These are phyloP conservation scores for Ceratobasidium sp. DNA, from an alignment of 1,284 basidiomycete species.

Conservation along the genomic window DNA sequence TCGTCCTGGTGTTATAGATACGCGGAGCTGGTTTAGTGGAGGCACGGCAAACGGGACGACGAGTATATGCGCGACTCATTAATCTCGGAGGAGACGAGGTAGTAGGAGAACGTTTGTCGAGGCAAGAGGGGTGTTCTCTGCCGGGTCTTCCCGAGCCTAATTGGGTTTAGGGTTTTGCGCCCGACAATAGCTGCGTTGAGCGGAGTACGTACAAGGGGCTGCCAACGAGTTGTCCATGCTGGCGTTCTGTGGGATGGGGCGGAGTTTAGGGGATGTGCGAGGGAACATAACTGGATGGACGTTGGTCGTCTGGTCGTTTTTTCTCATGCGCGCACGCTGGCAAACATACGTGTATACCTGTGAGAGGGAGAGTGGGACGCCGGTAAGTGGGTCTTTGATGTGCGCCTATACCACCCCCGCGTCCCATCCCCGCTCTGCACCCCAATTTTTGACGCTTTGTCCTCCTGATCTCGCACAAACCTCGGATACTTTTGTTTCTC, in stretches of 20 bases:
- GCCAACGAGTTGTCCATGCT: not conserved
- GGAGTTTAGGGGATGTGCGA: slow-evolving; percentile 16
- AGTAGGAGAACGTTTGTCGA: not conserved
- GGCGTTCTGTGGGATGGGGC: slow-evolving; percentile 8
- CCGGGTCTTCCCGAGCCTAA: slow-evolving; percentile 31
- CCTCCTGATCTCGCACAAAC: slow-evolving; percentile 19
- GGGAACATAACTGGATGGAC: not conserved
- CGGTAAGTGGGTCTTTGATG: slow-evolving; percentile 1
- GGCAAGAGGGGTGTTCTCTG: not conserved
- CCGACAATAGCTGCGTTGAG: slow-evolving; percentile 13
- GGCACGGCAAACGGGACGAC: not conserved
- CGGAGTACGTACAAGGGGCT: not conserved
- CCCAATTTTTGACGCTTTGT: slow-evolving; percentile 18
- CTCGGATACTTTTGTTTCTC: slow-evolving; percentile 5
- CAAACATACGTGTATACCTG: slow-evolving; percentile 2
- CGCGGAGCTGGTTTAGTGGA: not conserved
- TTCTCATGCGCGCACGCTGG: slow-evolving; percentile 22
- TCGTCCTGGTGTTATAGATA: not conserved
- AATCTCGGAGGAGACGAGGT: not conserved
- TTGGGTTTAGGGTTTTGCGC: slow-evolving; percentile 43
- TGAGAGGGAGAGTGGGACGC: not conserved
- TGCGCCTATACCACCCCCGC: not conserved
- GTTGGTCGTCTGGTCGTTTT: not conserved
- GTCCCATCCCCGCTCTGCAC: not conserved
- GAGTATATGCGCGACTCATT: slow-evolving; percentile 23